Base-by-base conservation (phyloP, 306 rosid genomes). In the Senna siamea region DNA sequence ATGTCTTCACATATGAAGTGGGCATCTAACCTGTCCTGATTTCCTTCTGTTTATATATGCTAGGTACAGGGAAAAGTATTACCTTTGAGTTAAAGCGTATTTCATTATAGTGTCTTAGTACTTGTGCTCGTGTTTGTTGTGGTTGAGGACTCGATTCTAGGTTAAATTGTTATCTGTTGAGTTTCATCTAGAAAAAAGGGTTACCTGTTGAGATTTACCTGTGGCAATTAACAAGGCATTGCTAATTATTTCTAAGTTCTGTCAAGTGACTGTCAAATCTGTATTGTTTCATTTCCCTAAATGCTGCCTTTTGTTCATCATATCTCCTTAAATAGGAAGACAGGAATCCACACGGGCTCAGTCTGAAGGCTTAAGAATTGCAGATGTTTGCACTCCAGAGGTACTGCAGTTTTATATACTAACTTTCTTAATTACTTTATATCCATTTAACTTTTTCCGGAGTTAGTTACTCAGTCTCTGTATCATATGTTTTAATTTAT, bases 311-410 rank as follows among this genome's bases (percentile, higher is more conserved):
- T 82, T 66, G 71, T 76, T 57, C 17, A 72, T 65, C 50, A 18
- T 50, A 58, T 83, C 69, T 76, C 72, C 70, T 78, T 50, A 41
- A 71, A 76, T 88, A 94, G 99, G 96, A 69, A 70, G 79, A 56
- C 86, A 32, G 58, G 85, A 82, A 70, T 73, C 96, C 15, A 80
- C 90, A 44, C 71, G 82, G 82, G 70, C 78, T 63, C 88, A 76
- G 75, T 80, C 93, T 64, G 92, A 85, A 78, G 93, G 85, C 59
- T 81, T 88, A 72, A 81, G 82, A 81, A 83, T 83, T 84, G 81
- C 87, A 37, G 97, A 92, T 80, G 86, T 84, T 63, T 83, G 92
- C 83, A 94, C 99, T 34, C 97, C 97, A 28, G 99, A 94, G 99
- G 96, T 94, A 85, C 55, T 48, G 44, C 75, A 38, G 19, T 22